phyloP scores from a whole-genome alignment of 371 early-diverging fungal genomes.

The Neoconidiobolus thromboides region DNA sequence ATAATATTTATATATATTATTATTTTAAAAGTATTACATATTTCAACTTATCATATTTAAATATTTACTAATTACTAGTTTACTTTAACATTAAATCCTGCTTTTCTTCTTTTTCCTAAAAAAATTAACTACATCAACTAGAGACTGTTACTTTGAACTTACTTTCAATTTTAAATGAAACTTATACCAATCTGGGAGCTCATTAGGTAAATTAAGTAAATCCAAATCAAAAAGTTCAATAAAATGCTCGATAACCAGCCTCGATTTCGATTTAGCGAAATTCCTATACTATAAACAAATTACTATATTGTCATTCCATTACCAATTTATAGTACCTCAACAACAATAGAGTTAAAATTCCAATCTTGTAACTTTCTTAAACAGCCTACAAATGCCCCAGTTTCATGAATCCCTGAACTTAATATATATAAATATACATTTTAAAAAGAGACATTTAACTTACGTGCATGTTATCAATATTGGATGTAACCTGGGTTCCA shows the following conservation, averaged over 20 bases:
- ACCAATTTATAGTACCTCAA: conserved; percentile 35
- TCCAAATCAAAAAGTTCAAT: conserved; percentile 89
- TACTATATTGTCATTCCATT: neutral
- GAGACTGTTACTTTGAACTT: conserved; percentile 2
- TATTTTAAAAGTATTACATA: no score
- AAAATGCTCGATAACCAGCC: conserved; percentile 81
- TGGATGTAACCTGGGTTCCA: conserved; percentile 61
- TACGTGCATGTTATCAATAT: conserved; percentile 80
- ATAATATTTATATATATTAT: no score
- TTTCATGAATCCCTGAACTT: conserved; percentile 60
- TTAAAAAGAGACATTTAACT: conserved; percentile 10
- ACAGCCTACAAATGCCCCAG: conserved; percentile 74
- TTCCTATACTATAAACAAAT: conserved; percentile 49
- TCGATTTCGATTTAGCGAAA: conserved; percentile 70
- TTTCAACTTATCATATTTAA: no score
- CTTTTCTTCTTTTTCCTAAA: no score
- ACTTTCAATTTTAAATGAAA: conserved; percentile 37
- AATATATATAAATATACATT: conserved; percentile 1
- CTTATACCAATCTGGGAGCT: conserved; percentile 60
- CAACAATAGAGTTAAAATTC: conserved; percentile 89
- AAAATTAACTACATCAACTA: no score
- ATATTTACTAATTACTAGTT: no score
- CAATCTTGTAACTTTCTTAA: conserved; percentile 80
- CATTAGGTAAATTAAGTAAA: conserved; percentile 59
- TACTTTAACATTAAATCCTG: no score